Conservation (phyloP, 768 basidiomycete species). For the Pleurotus tuber-regium region DNA sequence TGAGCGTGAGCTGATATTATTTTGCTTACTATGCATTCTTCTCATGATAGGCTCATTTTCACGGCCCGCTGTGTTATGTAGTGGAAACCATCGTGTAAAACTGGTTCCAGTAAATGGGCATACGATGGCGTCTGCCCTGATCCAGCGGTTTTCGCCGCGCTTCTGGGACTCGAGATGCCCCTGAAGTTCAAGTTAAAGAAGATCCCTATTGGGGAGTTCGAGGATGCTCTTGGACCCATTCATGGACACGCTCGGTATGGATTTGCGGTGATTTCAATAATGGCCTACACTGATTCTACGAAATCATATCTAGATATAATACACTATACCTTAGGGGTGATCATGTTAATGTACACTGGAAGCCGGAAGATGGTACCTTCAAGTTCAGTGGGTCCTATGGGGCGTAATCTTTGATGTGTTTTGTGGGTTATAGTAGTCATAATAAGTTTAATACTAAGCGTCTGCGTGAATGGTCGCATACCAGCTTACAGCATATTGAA, state of each 20-base stretch:
- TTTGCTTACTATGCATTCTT: too few species aligned
- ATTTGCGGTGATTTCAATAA: too few species aligned
- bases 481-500: too few species aligned
- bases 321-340: conserved; percentile 37
- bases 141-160: conserved; percentile 42
- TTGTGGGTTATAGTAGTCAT: background rate
- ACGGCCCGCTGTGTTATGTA: conserved; percentile 17
- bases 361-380: conserved; percentile 48
- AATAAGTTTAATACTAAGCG: too few species aligned
- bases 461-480: too few species aligned
- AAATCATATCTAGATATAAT: conserved; percentile 40
- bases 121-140: conserved; percentile 53
- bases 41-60: too few species aligned
- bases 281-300: too few species aligned
- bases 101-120: conserved; percentile 41
- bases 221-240: conserved; percentile 30
- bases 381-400: conserved; percentile 55
- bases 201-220: conserved; percentile 32
- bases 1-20: conserved; percentile 31
- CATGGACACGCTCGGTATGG: conserved; percentile 35
- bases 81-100: conserved; percentile 54
- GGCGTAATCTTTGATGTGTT: conserved; percentile 13
- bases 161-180: conserved; percentile 40
- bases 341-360: conserved; percentile 41
- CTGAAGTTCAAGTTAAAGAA: conserved; percentile 52